A percentile compares a stretch with the other conserved stretches of the same genome.
These are phyloP conservation scores for Crassisporium funariophilum DNA, from an alignment of 768 basidiomycete genomes.

Conservation along the genomic window DNA sequence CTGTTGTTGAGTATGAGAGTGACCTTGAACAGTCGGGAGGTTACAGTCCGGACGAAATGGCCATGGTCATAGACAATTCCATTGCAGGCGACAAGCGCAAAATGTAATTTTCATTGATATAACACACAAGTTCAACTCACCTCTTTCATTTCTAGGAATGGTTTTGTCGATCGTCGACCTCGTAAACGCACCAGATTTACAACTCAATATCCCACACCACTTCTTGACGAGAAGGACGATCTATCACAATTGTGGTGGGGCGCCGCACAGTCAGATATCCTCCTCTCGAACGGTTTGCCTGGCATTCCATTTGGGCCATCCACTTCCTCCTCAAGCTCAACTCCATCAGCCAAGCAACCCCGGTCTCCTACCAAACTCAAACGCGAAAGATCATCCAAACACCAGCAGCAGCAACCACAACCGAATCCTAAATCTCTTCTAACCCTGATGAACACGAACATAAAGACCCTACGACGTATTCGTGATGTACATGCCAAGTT, in stretches of 20 bases:
- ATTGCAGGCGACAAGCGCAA: constrained; percentile 66
- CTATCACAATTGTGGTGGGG: constrained; percentile 73
- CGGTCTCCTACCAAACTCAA: constrained; percentile 22
- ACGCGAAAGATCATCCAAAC: constrained; percentile 12
- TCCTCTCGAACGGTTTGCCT: constrained; percentile 69
- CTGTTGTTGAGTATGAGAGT: constrained; percentile 37
- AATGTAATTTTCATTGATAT: constrained; percentile 36
- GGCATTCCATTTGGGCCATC: constrained; percentile 45
- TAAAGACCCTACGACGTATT: constrained; percentile 72
- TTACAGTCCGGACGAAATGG: constrained; percentile 21
- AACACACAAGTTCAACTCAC: not conserved
- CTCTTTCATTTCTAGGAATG: constrained; percentile 28
- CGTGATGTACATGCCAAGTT: constrained; percentile 75
- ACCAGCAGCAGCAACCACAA: constrained; percentile 1
- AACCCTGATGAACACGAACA: constrained; percentile 74
- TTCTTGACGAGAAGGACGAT: constrained; percentile 43
- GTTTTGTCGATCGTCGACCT: constrained; percentile 45
- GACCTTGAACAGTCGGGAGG: constrained; percentile 29
- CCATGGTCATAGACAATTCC: constrained; percentile 31
- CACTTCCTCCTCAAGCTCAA: constrained; percentile 21
- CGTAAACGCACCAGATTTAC: constrained; percentile 63
- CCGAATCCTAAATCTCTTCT: constrained; percentile 54
- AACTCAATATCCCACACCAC: constrained; percentile 39
- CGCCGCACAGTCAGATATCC: constrained; percentile 59
- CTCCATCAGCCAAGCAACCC: constrained; percentile 4